These are phyloP conservation scores for Penicillium vulpinum DNA, from an alignment of 2,329 filamentous ascomycete species.

Conservation along the genomic window DNA sequence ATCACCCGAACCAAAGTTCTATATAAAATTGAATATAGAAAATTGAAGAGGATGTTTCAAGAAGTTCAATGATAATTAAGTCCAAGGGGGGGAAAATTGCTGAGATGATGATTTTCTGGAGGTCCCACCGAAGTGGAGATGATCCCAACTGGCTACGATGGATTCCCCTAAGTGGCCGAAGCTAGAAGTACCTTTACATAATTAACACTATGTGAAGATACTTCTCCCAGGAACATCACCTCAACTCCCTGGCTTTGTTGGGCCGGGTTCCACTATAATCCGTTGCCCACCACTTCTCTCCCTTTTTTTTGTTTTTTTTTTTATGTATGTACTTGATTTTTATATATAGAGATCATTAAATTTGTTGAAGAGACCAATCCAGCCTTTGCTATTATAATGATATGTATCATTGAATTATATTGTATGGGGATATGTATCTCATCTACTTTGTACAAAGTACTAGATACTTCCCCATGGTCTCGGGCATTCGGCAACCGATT, in stretches of 20 bases:
- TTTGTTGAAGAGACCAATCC: neutral
- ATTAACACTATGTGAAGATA: conserved; percentile 14
- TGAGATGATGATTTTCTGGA: conserved; percentile 20
- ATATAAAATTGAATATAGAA: conserved; percentile 3
- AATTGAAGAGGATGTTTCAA: too few species aligned
- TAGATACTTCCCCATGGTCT: neutral
- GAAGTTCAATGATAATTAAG: neutral
- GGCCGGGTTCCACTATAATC: conserved; percentile 23
- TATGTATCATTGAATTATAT: too few species aligned
- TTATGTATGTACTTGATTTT: neutral
- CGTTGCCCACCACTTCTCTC: conserved; percentile 2
- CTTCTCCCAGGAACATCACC: conserved; percentile 17
- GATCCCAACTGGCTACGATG: conserved; percentile 11
- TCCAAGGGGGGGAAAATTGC: conserved; percentile 13
- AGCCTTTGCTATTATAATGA: neutral
- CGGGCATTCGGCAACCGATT: neutral
- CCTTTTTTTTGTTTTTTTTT: conserved; percentile 1
- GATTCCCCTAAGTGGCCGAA: neutral
- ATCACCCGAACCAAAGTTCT: conserved; percentile 5
- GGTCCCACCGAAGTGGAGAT: conserved; percentile 22
- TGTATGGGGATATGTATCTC: too few species aligned
- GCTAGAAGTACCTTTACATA: conserved; percentile 12
- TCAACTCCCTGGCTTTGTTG: conserved; percentile 31
- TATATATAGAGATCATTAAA: neutral
- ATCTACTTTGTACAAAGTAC: too few species aligned